Conservation (phyloP, 768 basidiomycete genomes). For the Pulveroboletus ravenelii region DNA sequence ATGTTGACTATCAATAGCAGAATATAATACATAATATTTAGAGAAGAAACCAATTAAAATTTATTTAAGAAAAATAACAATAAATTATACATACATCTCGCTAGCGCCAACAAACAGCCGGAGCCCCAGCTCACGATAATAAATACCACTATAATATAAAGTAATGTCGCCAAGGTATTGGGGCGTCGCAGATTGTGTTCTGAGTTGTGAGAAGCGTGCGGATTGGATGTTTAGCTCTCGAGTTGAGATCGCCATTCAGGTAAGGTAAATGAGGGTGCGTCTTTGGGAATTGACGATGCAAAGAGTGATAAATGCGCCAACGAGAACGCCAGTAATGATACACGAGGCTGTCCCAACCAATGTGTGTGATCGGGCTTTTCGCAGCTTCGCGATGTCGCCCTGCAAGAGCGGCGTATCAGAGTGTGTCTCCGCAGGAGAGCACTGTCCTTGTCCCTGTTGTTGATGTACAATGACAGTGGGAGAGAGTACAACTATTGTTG, state of each 20-base stretch:
- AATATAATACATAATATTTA: too few species aligned
- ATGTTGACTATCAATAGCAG: too few species aligned
- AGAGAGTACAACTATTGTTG: slow-evolving; percentile 18
- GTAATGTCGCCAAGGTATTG: slow-evolving; percentile 13
- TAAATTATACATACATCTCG: not conserved
- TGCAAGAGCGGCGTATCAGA: slow-evolving; percentile 9
- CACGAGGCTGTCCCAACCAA: slow-evolving; percentile 39
- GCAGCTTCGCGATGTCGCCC: slow-evolving; percentile 10
- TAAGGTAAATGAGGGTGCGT: slow-evolving; percentile 41
- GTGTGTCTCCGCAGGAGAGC: slow-evolving; percentile 8
- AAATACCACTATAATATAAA: slow-evolving; percentile 30
- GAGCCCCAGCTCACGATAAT: slow-evolving; percentile 15
- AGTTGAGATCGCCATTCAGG: slow-evolving; percentile 12
- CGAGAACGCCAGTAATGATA: slow-evolving; percentile 54
- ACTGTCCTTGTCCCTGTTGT: slow-evolving; percentile 15
- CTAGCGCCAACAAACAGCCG: not conserved
- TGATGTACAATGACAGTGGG: slow-evolving; percentile 28
- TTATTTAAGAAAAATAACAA: too few species aligned
- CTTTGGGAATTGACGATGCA: slow-evolving; percentile 46
- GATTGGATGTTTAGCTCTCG: not conserved
- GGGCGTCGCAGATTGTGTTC: slow-evolving; percentile 18
- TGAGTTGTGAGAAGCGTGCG: not conserved
- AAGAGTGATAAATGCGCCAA: slow-evolving; percentile 53
- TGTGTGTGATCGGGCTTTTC: slow-evolving; percentile 21
- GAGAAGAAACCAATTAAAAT: too few species aligned